phyloP scores from a whole-genome alignment of 345 rosid species.

The Eucalyptus cloeziana region DNA sequence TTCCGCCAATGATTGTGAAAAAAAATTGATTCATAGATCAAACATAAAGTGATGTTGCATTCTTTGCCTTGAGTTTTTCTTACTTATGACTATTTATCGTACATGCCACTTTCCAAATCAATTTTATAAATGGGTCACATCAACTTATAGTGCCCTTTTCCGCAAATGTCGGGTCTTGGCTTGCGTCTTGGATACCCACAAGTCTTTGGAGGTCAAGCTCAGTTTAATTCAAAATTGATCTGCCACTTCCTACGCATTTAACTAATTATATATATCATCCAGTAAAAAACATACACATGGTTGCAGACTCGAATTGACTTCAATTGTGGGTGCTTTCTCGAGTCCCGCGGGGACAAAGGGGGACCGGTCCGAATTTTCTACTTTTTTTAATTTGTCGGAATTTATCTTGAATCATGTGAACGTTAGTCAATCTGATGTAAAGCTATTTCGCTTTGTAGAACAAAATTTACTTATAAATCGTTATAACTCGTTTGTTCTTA shows the following conservation, averaged over 20 bases:
- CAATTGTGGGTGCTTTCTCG: background rate
- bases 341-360: background rate
- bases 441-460: background rate
- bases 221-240: background rate
- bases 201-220: background rate
- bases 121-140: background rate
- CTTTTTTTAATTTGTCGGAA: background rate
- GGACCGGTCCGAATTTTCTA: background rate
- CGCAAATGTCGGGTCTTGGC: background rate
- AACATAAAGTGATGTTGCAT: background rate
- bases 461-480: background rate
- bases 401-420: background rate
- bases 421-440: background rate
- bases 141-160: background rate
- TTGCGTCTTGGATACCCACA: background rate
- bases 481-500: too few species aligned
- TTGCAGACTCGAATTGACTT: background rate
- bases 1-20: background rate
- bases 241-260: background rate
- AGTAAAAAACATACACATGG: background rate
- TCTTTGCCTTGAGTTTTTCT: background rate
- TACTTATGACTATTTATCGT: accelerated
- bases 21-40: background rate
- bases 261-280: background rate
- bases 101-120: background rate